phyloP scores from a whole-genome alignment of 345 rosid genomes.

The Dimocarpus longan region DNA sequence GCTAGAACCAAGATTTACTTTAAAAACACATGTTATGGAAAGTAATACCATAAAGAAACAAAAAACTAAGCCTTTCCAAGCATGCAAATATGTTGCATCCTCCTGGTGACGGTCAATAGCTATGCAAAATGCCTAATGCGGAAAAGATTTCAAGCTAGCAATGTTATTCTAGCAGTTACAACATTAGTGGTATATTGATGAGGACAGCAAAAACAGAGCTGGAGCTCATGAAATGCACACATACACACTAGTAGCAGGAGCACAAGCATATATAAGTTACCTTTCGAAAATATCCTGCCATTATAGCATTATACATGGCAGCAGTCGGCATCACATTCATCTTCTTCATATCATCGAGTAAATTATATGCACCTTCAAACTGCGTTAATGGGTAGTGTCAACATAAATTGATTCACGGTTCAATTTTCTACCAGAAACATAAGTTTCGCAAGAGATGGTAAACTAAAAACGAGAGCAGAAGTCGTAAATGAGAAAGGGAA shows the following conservation, averaged over 20 bases:
- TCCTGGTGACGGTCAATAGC: background rate
- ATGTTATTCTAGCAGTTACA: background rate
- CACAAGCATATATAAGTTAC: slow-evolving; percentile 37
- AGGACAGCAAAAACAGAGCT: background rate
- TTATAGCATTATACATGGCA: slow-evolving; percentile 72
- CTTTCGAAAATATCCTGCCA: slow-evolving; percentile 83
- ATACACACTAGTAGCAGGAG: background rate
- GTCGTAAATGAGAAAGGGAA: slow-evolving; percentile 8
- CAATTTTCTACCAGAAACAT: background rate
- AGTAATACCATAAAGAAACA: background rate
- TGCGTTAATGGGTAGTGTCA: slow-evolving; percentile 31
- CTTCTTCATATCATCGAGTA: slow-evolving; percentile 66
- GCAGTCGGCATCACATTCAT: slow-evolving; percentile 56
- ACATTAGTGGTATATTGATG: background rate
- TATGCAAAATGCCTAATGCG: background rate
- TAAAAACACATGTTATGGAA: background rate
- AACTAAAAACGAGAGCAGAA: slow-evolving; percentile 17
- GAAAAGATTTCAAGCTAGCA: background rate
- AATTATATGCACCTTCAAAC: slow-evolving; percentile 74
- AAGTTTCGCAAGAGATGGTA: background rate
- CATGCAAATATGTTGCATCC: slow-evolving; percentile 3
- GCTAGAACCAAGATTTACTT: background rate
- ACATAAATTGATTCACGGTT: slow-evolving; percentile 2
- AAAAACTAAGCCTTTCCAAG: background rate
- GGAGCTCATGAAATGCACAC: background rate